Base-by-base conservation (phyloP, 495 filamentous ascomycete species). In the Tuber indicum region DNA sequence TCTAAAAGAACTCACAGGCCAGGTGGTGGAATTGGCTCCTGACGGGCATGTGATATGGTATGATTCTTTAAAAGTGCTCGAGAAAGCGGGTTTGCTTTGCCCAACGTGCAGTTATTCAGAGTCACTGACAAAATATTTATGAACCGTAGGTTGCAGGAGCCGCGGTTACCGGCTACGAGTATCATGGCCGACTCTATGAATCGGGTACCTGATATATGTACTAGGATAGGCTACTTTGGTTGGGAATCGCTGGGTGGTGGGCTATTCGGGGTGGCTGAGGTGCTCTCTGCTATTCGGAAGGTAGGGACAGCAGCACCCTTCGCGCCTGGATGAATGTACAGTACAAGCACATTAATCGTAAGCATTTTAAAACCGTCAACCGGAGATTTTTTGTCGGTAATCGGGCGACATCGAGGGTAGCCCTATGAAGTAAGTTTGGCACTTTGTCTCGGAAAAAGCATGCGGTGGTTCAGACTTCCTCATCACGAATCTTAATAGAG, bases 301-400 rank as follows among this genome's bases (percentile, higher is more conserved):
- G 58, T 70, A 2, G 83, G 84, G 8, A 76, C 84, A 44, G 80
- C 83, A 39, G 86, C 83, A 21, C 77, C 86, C 4, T 87, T 87
- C 77, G 86, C 83, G 9, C 85, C 86, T 21, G 86, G 86, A 16
- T n/a, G n/a, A n/a, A n/a, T 86, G 85, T 85, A 84, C 83, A 12
- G n/a, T 86, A 82, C 76, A 84, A 87, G 77, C 83, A 86, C 72
- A 86, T 86, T 73, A 73, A 81, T 12, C 74, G 72, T 12, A 73
- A 79, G 36, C 70, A 82, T 72, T 85, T 84, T 16, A 70, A 81
- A 70, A 58, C 41, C 23, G 79, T 86, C 43, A 84, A 87, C 44
- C 74, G 75, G 23, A 74, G 82, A 21, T 83, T 87, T 75, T 87
- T 85, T 85, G 72, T 83, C 36, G 86, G 84, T n/a, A 71, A 73